A percentile compares a stretch with the other conserved stretches of the same genome.
These are phyloP conservation scores for Ilyonectria mors-panacis DNA, from an alignment of 2,329 filamentous ascomycete genomes.

Conservation along the genomic window DNA sequence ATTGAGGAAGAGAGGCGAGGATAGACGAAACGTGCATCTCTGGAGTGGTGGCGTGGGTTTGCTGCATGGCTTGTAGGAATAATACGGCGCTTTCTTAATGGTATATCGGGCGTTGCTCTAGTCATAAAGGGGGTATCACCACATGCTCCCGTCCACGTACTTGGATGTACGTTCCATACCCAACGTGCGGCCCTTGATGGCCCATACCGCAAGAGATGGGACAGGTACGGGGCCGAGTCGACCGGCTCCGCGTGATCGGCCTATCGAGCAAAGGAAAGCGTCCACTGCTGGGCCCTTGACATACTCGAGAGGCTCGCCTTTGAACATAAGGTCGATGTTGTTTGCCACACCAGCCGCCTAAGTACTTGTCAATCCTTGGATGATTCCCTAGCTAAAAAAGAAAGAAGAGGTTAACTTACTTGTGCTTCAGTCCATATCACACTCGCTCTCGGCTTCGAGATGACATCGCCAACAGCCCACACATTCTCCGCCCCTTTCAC, in stretches of 20 bases:
- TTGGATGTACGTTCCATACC: slow-evolving; percentile 60
- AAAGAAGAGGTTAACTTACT: slow-evolving; percentile 47
- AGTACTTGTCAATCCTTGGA: neutral
- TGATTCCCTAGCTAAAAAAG: neutral
- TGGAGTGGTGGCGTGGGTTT: slow-evolving; percentile 32
- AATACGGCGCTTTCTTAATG: slow-evolving; percentile 47
- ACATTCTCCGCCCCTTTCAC: slow-evolving; percentile 61
- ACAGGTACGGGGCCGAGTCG: slow-evolving; percentile 63
- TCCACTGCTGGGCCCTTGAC: slow-evolving; percentile 66
- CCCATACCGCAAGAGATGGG: slow-evolving; percentile 66
- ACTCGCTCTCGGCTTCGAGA: slow-evolving; percentile 66
- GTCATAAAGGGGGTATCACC: slow-evolving; percentile 50
- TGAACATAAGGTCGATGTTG: slow-evolving; percentile 66
- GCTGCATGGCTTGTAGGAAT: slow-evolving; percentile 45
- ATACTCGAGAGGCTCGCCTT: slow-evolving; percentile 58
- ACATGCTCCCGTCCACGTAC: slow-evolving; percentile 65
- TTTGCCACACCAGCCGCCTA: slow-evolving; percentile 66
- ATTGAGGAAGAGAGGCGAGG: slow-evolving; percentile 87
- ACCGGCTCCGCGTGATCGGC: slow-evolving; percentile 66
- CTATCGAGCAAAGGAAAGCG: slow-evolving; percentile 63
- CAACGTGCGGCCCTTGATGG: slow-evolving; percentile 67
- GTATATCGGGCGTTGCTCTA: slow-evolving; percentile 43
- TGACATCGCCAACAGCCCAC: slow-evolving; percentile 70
- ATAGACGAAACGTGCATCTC: slow-evolving; percentile 51
- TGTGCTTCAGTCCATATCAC: slow-evolving; percentile 74